A percentile compares a stretch with the other conserved stretches of the same genome.
Conservation (phyloP, 2,329 filamentous ascomycete species). For the Diplocarpon rosae region DNA sequence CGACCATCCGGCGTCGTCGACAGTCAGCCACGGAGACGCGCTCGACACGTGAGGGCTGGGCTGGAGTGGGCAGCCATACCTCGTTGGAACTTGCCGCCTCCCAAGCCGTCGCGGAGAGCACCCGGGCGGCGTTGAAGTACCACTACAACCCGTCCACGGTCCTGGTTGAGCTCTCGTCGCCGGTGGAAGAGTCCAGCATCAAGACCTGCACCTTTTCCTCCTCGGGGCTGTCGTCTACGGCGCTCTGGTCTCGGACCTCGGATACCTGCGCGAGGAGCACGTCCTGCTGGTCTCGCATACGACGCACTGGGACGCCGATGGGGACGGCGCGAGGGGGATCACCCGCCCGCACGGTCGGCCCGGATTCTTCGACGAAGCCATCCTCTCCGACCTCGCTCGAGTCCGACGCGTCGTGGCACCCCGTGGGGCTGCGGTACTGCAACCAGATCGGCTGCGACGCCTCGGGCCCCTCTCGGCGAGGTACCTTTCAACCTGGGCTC, state of each 20-base stretch:
- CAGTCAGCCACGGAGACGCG: no score
- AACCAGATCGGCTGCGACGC: constrained; percentile 57
- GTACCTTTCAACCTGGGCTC: constrained; percentile 39
- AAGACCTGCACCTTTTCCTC: constrained; percentile 59
- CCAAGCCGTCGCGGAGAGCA: constrained; percentile 45
- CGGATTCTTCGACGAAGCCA: constrained; percentile 58
- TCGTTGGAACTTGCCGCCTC: constrained; percentile 44
- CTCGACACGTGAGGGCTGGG: constrained; percentile 36
- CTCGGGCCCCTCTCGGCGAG: constrained; percentile 51
- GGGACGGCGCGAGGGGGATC: constrained; percentile 41
- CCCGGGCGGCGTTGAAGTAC: constrained; percentile 48
- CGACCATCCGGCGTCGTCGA: no score
- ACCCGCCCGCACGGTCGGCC: constrained; percentile 56
- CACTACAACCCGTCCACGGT: constrained; percentile 58
- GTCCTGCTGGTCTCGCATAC: constrained; percentile 41
- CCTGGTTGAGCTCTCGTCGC: constrained; percentile 45
- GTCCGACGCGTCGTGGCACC: constrained; percentile 51
- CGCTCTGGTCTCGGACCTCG: constrained; percentile 37
- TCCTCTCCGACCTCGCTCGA: constrained; percentile 48
- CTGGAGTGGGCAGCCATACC: constrained; percentile 38
- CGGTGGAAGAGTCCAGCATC: constrained; percentile 47
- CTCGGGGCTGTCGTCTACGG: constrained; percentile 59
- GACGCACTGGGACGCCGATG: constrained; percentile 32
- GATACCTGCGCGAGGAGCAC: constrained; percentile 44
- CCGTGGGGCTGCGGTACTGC: constrained; percentile 55